Percentiles rank a stretch among this genome's conserved stretches.
These are phyloP conservation scores for Phytophthora idaei DNA, from an alignment of 352 stramenopile species.

Conservation along the genomic window DNA sequence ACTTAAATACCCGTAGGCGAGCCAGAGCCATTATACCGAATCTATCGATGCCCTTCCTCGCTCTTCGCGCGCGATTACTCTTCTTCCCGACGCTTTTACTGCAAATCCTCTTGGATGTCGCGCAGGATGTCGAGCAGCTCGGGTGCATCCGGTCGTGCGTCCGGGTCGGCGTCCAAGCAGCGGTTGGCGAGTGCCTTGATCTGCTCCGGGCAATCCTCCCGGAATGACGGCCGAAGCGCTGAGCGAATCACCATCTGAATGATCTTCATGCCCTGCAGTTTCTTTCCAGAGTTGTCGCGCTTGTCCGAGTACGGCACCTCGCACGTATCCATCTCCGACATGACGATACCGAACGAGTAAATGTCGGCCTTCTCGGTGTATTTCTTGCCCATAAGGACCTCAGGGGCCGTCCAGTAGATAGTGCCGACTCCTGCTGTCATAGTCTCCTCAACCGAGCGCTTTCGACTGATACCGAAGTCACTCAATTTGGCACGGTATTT, in stretches of 20 bases:
- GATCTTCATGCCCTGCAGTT: conserved; percentile 84
- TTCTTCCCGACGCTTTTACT: conserved; percentile 31
- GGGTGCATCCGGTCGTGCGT: conserved; percentile 60
- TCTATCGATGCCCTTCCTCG: conserved; percentile 19
- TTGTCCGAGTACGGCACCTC: conserved; percentile 83
- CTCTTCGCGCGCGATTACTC: conserved; percentile 12
- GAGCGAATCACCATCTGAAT: conserved; percentile 80
- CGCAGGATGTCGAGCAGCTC: conserved; percentile 40
- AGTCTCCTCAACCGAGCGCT: conserved; percentile 74
- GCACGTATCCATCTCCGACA: conserved; percentile 85
- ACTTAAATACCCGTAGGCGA: conserved; percentile 39
- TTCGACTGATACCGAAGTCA: conserved; percentile 77
- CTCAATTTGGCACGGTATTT: conserved; percentile 65
- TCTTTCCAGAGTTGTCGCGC: conserved; percentile 65
- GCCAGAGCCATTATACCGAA: conserved; percentile 17
- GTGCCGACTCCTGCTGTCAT: conserved; percentile 84
- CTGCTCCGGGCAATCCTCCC: conserved; percentile 44
- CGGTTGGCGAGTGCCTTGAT: conserved; percentile 61
- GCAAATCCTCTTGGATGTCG: conserved; percentile 41
- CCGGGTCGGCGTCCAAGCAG: conserved; percentile 75
- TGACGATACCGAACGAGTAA: conserved; percentile 84
- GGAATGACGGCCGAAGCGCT: conserved; percentile 66
- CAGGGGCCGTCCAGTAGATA: conserved; percentile 84
- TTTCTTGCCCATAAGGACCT: conserved; percentile 80
- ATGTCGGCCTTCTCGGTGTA: conserved; percentile 85